A percentile compares a stretch with the other conserved stretches of the same genome.
Conservation (phyloP, 2,329 filamentous ascomycete genomes). For the Pestalotiopsis sp. region DNA sequence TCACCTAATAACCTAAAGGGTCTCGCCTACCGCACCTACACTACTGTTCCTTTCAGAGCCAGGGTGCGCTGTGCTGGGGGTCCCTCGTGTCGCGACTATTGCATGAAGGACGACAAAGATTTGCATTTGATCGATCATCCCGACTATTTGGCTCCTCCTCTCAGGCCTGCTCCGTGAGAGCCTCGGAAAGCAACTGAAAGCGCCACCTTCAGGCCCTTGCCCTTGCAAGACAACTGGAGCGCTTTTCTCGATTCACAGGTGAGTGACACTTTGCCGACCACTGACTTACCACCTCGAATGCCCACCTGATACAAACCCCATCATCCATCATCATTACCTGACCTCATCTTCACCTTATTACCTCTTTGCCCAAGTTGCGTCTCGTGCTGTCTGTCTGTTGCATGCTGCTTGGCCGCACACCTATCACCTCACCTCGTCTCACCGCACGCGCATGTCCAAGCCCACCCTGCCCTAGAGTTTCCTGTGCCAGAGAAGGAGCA, state of each 20-base stretch:
- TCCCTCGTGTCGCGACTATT: neutral
- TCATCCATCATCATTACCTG: neutral
- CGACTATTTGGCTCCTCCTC: neutral
- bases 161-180: neutral
- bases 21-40: neutral
- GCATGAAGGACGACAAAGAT: neutral
- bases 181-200: neutral
- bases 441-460: neutral
- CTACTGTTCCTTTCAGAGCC: neutral
- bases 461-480: neutral
- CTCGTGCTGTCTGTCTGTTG: neutral
- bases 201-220: neutral
- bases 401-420: neutral
- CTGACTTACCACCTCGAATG: neutral
- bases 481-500: neutral
- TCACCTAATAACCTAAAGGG: neutral
- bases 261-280: neutral
- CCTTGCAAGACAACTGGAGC: neutral
- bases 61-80: neutral
- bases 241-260: neutral
- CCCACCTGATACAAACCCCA: neutral
- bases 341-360: neutral
- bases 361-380: neutral
- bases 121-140: neutral
- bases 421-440: neutral